phyloP scores from a whole-genome alignment of 345 rosid species.

The Boechera stricta region DNA sequence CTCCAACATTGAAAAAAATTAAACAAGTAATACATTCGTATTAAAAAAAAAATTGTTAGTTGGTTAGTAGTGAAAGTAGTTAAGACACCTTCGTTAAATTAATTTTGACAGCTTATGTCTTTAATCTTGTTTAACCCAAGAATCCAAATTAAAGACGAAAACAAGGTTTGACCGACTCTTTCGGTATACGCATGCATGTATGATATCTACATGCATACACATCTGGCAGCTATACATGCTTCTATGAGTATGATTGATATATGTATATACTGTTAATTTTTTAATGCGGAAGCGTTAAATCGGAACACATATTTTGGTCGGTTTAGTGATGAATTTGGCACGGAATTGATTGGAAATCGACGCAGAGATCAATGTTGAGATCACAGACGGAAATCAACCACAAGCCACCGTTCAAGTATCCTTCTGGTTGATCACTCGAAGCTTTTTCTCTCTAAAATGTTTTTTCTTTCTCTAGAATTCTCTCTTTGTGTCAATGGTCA shows the following conservation, averaged over 20 bases:
- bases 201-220: background rate
- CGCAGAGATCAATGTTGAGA: too few species aligned
- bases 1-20: background rate
- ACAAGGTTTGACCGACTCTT: constrained; percentile 36
- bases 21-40: background rate
- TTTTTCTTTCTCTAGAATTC: too few species aligned
- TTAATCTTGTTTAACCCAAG: constrained; percentile 36
- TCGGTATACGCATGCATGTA: background rate
- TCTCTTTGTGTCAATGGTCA: too few species aligned
- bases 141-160: constrained; percentile 2
- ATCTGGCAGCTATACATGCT: background rate
- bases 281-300: too few species aligned
- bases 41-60: constrained; percentile 13
- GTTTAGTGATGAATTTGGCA: too few species aligned
- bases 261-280: background rate
- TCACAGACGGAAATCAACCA: too few species aligned
- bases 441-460: too few species aligned
- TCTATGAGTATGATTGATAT: background rate
- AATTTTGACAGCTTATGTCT: constrained; percentile 36
- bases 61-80: constrained; percentile 39
- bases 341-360: too few species aligned
- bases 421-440: too few species aligned
- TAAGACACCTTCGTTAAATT: constrained; percentile 22
- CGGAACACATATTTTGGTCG: too few species aligned
- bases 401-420: too few species aligned